Base-by-base conservation (phyloP, 352 stramenopile species). In the Lagenidium giganteum region DNA sequence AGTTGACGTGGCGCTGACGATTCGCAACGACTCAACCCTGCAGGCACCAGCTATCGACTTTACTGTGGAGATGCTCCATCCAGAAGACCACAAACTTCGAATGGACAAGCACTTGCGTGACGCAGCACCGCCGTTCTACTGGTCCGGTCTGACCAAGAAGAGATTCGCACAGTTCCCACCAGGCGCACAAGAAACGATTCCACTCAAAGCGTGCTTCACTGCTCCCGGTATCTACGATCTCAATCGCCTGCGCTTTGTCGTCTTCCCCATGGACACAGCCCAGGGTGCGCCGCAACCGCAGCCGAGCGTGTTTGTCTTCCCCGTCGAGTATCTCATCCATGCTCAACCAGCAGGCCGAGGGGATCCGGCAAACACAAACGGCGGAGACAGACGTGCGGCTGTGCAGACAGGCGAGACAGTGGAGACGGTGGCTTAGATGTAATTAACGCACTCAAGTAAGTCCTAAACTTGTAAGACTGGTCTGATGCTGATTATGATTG, bases 131-230 rank as follows among this genome's bases (percentile, higher is more conserved):
- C 68, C 78, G 42, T 87, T 91, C 46, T 90, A 89, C 48, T 94
- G 82, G 82, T 65, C 71, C 1, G 82, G 80, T 8, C 50, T 83
- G 23, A 91, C 77, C 16, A 89, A 81, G 49, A 89, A 92, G 47
- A 75, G 55, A 8, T 41, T 92, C 21, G 36, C 31, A 8, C 51
- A 57, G n/a, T 78, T 92, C 32, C 38, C 62, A 20, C 71, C 82
- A 3, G 74, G 65, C 23, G 61, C 52, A 6, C 44, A 46, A 9
- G 54, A 69, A 17, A 57, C 65, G 30, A 70, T 94, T 44, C 61
- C 66, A 22, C 52, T 94, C 16, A 74, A 71, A 23, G 82, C 82
- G 20, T 90, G 77, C 36, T 94, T 94, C 33, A 63, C 81, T 39
- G 59, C 53, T 16, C 49, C 82, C 2, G 82, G 82, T 9, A 64